Evolutionary conservation across 495 filamentous ascomycete genomes (phyloP).

Genomic region (Chaetomium tenue): DNA sequence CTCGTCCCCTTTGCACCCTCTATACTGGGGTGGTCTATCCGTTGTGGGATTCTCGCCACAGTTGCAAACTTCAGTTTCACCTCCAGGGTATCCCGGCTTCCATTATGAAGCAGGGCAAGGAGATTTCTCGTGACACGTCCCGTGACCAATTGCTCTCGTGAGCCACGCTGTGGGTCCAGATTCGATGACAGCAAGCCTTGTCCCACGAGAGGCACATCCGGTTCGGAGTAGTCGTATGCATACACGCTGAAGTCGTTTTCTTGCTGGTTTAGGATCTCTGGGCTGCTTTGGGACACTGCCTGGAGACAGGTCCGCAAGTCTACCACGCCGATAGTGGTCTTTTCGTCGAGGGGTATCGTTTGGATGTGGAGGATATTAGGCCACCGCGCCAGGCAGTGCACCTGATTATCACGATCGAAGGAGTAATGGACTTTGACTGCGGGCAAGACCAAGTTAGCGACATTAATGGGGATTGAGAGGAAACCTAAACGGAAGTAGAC

Average conservation of each 20-base stretch:
- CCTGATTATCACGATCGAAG: conserved; percentile 85
- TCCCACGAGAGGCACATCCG: conserved; percentile 86
- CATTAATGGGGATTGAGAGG: neutral
- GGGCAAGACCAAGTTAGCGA: conserved; percentile 30
- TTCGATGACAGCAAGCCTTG: conserved; percentile 94
- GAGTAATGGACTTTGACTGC: conserved; percentile 95
- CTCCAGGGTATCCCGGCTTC: conserved; percentile 84
- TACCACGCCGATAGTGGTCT: conserved; percentile 72
- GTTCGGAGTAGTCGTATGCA: conserved; percentile 94
- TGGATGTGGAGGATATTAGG: conserved; percentile 77
- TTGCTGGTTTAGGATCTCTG: conserved; percentile 78
- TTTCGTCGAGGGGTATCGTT: conserved; percentile 74
- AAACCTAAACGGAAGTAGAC: conserved; percentile 24
- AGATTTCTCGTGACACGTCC: conserved; percentile 85
- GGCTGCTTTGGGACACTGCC: conserved; percentile 73
- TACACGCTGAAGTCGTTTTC: conserved; percentile 95
- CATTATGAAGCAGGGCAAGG: conserved; percentile 77
- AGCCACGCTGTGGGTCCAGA: conserved; percentile 53
- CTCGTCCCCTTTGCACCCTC: conserved; percentile 28
- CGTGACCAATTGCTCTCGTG: conserved; percentile 70
- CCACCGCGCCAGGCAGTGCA: conserved; percentile 88
- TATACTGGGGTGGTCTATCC: conserved; percentile 38
- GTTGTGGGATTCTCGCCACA: conserved; percentile 65
- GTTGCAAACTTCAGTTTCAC: conserved; percentile 87
- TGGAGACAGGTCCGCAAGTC: conserved; percentile 88